phyloP scores from a whole-genome alignment of 495 filamentous ascomycete genomes.

The Daldinia loculata region DNA sequence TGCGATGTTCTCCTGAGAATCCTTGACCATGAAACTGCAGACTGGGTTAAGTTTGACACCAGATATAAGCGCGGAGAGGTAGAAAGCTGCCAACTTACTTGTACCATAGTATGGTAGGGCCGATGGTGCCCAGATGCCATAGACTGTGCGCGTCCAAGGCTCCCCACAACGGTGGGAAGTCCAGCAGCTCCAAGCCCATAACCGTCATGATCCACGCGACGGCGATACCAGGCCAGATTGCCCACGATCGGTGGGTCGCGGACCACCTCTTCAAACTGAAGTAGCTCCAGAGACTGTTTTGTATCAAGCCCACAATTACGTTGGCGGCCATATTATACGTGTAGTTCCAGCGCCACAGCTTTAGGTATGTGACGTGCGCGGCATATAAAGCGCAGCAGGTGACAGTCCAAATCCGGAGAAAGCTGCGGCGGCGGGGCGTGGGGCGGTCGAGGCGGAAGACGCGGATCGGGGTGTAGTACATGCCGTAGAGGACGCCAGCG shows the following conservation, averaged over 20 bases:
- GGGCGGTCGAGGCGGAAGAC: constrained; percentile 81
- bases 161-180: constrained; percentile 87
- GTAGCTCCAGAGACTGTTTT: constrained; percentile 84
- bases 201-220: constrained; percentile 91
- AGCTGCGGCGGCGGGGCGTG: constrained; percentile 61
- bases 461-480: constrained; percentile 83
- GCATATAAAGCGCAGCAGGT: constrained; percentile 76
- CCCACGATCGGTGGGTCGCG: constrained; percentile 75
- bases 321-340: constrained; percentile 98
- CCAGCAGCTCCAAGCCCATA: constrained; percentile 94
- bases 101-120: constrained; percentile 91
- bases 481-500: constrained; percentile 86
- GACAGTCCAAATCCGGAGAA: constrained; percentile 76
- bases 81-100: constrained; percentile 68
- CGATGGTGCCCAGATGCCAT: constrained; percentile 94
- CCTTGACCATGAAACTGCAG: constrained; percentile 77
- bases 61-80: not conserved
- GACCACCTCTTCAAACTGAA: constrained; percentile 82
- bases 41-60: constrained; percentile 18
- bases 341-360: constrained; percentile 89
- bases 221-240: constrained; percentile 89
- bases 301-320: constrained; percentile 79
- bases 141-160: constrained; percentile 92
- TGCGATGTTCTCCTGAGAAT: constrained; percentile 78
- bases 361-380: constrained; percentile 84